Evolutionary conservation across 1,139 yeast genomes (phyloP), one percentile per base, ranked within the genome.

Genomic region (Magnusiomyces ingens): DNA sequence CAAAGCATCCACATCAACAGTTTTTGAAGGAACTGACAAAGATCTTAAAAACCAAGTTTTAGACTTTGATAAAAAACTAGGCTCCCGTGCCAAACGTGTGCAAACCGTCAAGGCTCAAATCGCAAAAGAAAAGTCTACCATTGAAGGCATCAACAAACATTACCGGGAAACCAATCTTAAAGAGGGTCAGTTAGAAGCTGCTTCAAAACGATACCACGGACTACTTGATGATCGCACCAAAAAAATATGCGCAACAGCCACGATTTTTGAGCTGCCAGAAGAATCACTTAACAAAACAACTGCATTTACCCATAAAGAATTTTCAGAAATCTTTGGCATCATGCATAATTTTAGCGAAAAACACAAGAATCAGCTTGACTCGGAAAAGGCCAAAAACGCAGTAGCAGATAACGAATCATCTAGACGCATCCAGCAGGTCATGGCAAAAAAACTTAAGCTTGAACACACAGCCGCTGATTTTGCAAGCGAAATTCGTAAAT

Each of bases 131-230:
- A 63, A 61, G 21, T 44, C 41, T 0, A 53, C 57, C 8, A 53
- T 78, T 38, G 62, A 58, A 6, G 49, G 48, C 0, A 50, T 65
- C 1, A 71, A 81, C 49, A 62, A 62, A 0, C 61, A 67, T 4
- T 73, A 75, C 52, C 78, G 78, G 58, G 67, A 67, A 1, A 64
- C 74, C 19, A 75, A 79, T 6, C 71, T 81, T 36, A 64, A 72
- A 48, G 81, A 81, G 58, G 95, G 94, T 2, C 78, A 81, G 49
- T 69, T 84, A 50, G 73, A 72, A 53, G 79, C 82, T 0, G 76
- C 77, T 45, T 74, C 74, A 49, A 71, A 70, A 2, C 32, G 32
- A 26, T 26, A 26, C 32, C 32, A 26, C 8, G 32, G 32, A 8
- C 8, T 26, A 26, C 32, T 26, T 26, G n/a, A 12, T 17, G 21